phyloP scores from a whole-genome alignment of 352 stramenopile species.

The Phytophthora vignae region DNA sequence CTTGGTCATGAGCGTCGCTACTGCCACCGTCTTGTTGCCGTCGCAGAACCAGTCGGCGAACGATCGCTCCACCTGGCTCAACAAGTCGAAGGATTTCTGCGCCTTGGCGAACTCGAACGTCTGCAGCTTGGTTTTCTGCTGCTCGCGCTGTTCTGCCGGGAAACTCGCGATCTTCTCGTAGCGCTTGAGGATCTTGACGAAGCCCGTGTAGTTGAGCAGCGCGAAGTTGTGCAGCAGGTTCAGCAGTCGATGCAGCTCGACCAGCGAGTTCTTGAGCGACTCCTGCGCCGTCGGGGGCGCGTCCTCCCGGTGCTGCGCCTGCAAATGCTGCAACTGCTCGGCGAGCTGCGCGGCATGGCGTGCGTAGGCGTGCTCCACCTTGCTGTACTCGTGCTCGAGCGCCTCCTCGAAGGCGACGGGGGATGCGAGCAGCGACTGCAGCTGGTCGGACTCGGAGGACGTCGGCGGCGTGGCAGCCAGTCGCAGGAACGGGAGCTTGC shows the following conservation, averaged over 20 bases:
- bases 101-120: conserved; percentile 71
- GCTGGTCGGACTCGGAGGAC: conserved; percentile 35
- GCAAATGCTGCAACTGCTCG: conserved; percentile 87
- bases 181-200: conserved; percentile 98
- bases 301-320: conserved; percentile 67
- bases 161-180: conserved; percentile 83
- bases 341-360: conserved; percentile 84
- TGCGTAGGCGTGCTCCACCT: conserved; percentile 94
- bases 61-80: conserved; percentile 65
- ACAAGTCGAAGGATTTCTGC: conserved; percentile 51
- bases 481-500: conserved; percentile 39
- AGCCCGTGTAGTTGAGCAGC: conserved; percentile 98
- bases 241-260: conserved; percentile 93
- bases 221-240: conserved; percentile 97
- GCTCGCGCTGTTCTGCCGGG: conserved; percentile 37
- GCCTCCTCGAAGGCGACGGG: conserved; percentile 81
- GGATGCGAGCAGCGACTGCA: conserved; percentile 38
- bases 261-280: conserved; percentile 93
- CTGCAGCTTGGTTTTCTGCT: conserved; percentile 62
- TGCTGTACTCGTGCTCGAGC: conserved; percentile 84
- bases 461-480: conserved; percentile 23
- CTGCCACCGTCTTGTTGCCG: conserved; percentile 70
- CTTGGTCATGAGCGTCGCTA: conserved; percentile 86
- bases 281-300: conserved; percentile 74
- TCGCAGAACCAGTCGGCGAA: conserved; percentile 85